Percentiles rank a stretch among this genome's conserved stretches.
phyloP scores from a whole-genome alignment of 2,329 filamentous ascomycete species.

The Shiraia sp. region DNA sequence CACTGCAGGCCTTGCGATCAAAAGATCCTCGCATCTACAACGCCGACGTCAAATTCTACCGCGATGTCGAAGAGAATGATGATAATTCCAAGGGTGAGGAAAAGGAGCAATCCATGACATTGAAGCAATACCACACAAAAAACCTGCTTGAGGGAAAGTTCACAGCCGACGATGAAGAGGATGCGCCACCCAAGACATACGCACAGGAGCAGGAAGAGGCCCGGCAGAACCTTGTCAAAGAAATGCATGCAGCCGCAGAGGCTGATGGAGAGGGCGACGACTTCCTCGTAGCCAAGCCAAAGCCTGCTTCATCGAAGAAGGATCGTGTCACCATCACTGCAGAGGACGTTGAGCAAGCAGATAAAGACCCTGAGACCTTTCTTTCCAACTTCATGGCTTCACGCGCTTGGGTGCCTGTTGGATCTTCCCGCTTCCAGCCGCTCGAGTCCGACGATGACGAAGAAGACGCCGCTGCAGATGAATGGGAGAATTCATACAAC shows the following conservation, averaged over 20 bases:
- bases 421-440: slow-evolving; percentile 70
- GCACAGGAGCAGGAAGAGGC: slow-evolving; percentile 84
- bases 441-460: slow-evolving; percentile 92
- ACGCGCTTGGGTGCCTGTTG: slow-evolving; percentile 81
- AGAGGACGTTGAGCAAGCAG: slow-evolving; percentile 69
- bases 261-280: slow-evolving; percentile 63
- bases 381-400: slow-evolving; percentile 95
- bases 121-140: slow-evolving; percentile 90
- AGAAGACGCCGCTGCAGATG: slow-evolving; percentile 74
- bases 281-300: slow-evolving; percentile 75
- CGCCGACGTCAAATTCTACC: slow-evolving; percentile 76
- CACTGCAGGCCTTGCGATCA: slow-evolving; percentile 80
- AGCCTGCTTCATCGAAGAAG: slow-evolving; percentile 37
- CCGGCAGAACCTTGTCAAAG: slow-evolving; percentile 75
- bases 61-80: slow-evolving; percentile 61
- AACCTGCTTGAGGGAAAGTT: slow-evolving; percentile 77
- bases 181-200: slow-evolving; percentile 69
- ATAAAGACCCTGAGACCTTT: slow-evolving; percentile 88
- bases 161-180: slow-evolving; percentile 60
- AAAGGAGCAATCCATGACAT: slow-evolving; percentile 80
- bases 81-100: slow-evolving; percentile 50
- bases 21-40: slow-evolving; percentile 95
- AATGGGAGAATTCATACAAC: slow-evolving; percentile 93
- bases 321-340: slow-evolving; percentile 49
- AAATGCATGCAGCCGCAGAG: slow-evolving; percentile 71